These are phyloP conservation scores for Tetradesmus lagerheimii DNA, from an alignment of 139 green algal species.

Conservation along the genomic window DNA sequence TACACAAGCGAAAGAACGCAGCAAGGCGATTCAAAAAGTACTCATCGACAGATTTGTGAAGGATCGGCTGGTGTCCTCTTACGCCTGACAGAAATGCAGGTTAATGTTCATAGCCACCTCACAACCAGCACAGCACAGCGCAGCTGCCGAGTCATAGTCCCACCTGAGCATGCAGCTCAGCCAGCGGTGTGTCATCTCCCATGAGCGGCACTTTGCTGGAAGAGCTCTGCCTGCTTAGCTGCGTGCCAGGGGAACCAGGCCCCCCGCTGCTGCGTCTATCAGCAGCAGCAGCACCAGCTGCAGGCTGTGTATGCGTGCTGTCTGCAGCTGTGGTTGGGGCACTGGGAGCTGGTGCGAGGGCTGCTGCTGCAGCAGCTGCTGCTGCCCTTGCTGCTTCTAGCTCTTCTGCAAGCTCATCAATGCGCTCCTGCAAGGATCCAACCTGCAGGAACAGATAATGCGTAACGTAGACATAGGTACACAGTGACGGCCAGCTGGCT, in stretches of 20 bases:
- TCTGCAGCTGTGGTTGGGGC: not conserved
- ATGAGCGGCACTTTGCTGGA: constrained; percentile 15
- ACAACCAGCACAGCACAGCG: no score
- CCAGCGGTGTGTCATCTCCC: constrained; percentile 13
- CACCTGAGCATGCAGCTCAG: constrained; percentile 29
- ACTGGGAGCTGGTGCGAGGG: not conserved
- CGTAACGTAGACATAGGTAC: not conserved
- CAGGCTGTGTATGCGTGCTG: not conserved
- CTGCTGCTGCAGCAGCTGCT: constrained; percentile 19
- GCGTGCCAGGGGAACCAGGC: not conserved
- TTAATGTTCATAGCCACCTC: no score
- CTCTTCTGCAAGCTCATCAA: constrained; percentile 22
- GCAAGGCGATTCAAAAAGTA: no score
- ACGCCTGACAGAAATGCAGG: no score
- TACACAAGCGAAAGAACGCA: no score
- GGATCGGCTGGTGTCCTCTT: no score
- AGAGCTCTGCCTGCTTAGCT: not conserved
- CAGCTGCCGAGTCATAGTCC: not conserved
- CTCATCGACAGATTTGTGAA: no score
- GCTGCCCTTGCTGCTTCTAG: constrained; percentile 6
- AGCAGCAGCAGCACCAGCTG: not conserved
- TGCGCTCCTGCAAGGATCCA: not conserved
- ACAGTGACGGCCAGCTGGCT: no score
- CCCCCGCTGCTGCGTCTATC: not conserved
- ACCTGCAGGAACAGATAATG: not conserved